Percentiles rank a stretch among this genome's conserved stretches.
These are phyloP conservation scores for Kwoniella heveanensis DNA, from an alignment of 768 basidiomycete species.

Conservation along the genomic window DNA sequence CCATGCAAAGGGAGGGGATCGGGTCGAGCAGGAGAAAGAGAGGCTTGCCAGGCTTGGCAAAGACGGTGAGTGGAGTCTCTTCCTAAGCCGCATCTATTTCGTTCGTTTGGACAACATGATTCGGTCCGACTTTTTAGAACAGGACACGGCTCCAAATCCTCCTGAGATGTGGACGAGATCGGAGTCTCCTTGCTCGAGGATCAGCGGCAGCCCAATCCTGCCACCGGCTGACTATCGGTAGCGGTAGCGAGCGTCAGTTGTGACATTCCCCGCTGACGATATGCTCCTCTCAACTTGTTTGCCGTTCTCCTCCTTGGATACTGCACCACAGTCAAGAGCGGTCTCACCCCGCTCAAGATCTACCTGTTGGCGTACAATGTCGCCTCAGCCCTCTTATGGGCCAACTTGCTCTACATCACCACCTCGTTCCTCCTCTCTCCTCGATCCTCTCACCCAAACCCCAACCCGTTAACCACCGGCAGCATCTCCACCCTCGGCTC, in stretches of 20 bases:
- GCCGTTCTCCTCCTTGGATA: neutral
- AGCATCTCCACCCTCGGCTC: slow-evolving; percentile 3
- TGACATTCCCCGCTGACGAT: neutral
- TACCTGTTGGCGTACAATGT: slow-evolving; percentile 82
- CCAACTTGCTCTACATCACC: slow-evolving; percentile 66
- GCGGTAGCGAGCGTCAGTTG: too few relatives aligned
- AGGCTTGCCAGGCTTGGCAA: slow-evolving; percentile 15
- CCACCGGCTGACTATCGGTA: too few relatives aligned
- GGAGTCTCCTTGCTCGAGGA: too few relatives aligned
- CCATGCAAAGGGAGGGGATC: neutral
- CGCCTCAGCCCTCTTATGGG: slow-evolving; percentile 74
- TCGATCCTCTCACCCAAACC: slow-evolving; percentile 53
- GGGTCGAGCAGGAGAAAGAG: slow-evolving; percentile 26
- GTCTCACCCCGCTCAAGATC: slow-evolving; percentile 45
- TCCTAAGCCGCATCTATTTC: too few relatives aligned
- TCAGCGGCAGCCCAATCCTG: too few relatives aligned
- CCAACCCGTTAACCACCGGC: neutral
- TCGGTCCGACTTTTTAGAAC: too few relatives aligned
- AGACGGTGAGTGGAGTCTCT: slow-evolving; percentile 20
- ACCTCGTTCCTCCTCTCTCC: slow-evolving; percentile 56
- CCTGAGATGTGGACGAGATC: too few relatives aligned
- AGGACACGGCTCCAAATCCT: too few relatives aligned
- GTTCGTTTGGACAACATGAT: too few relatives aligned
- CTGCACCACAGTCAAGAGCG: slow-evolving; percentile 17
- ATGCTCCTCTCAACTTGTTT: neutral